Evolutionary conservation across 176 grass and related monocot species (phyloP).

Genomic region (Oryza australiensis): DNA sequence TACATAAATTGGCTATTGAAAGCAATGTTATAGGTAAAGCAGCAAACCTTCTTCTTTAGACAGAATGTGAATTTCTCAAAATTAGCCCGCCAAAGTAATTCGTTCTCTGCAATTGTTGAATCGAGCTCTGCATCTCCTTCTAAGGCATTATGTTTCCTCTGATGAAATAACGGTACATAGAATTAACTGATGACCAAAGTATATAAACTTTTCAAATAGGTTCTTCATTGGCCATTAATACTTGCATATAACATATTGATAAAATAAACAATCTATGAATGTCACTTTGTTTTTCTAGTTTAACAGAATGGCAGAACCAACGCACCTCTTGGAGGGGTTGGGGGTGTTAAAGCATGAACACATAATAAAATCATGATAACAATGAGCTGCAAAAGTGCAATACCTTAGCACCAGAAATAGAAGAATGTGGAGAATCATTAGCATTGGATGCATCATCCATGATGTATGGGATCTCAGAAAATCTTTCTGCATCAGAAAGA

Average conservation of each 20-base stretch:
- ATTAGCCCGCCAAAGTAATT: constrained; percentile 89
- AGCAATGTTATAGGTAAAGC: constrained; percentile 23
- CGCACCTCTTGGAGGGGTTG: background rate
- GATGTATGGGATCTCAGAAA: constrained; percentile 73
- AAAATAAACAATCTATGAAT: constrained; percentile 22
- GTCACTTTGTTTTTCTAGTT: constrained; percentile 11
- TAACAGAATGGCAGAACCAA: constrained; percentile 35
- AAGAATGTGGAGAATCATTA: constrained; percentile 32
- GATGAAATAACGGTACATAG: constrained; percentile 26
- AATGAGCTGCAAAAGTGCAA: constrained; percentile 16
- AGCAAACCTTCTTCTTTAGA: constrained; percentile 82
- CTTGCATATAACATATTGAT: background rate
- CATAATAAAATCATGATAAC: background rate
- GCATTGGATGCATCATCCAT: constrained; percentile 34
- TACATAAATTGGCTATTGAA: constrained; percentile 4
- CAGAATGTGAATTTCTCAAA: constrained; percentile 76
- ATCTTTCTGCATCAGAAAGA: constrained; percentile 72
- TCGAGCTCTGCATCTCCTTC: constrained; percentile 71
- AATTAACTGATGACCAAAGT: constrained; percentile 36
- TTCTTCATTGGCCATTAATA: constrained; percentile 23
- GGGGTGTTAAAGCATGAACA: constrained; percentile 11
- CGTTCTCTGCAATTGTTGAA: constrained; percentile 69
- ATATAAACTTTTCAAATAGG: constrained; percentile 22
- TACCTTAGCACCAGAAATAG: constrained; percentile 67
- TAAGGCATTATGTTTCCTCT: constrained; percentile 71